Evolutionary conservation across 768 basidiomycete species (phyloP).

Genomic region (Lepiota subincarnata): DNA sequence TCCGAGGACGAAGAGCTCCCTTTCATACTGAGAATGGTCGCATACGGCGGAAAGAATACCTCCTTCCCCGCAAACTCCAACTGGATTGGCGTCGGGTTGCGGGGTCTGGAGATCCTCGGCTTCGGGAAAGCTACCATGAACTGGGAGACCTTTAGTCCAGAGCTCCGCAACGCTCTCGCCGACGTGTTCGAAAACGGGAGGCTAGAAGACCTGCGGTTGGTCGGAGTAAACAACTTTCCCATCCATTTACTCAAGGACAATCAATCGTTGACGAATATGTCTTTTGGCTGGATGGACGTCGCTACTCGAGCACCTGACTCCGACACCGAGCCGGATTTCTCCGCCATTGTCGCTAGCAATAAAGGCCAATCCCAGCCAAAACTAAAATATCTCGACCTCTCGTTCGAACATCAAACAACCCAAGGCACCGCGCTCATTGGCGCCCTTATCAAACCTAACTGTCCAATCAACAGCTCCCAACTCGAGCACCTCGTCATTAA

Average conservation of each 20-base stretch:
- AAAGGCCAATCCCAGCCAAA: neutral
- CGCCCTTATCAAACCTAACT: neutral
- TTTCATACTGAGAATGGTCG: slow-evolving; percentile 7
- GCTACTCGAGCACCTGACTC: neutral
- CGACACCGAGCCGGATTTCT: neutral
- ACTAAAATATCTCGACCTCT: slow-evolving; percentile 6
- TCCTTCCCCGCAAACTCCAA: neutral
- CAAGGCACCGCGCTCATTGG: slow-evolving; percentile 8
- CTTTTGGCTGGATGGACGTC: slow-evolving; percentile 6
- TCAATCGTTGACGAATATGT: neutral
- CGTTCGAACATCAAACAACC: slow-evolving; percentile 6
- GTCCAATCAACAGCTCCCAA: slow-evolving; percentile 3
- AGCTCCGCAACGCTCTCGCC: slow-evolving; percentile 1
- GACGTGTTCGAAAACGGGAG: neutral
- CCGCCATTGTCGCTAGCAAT: neutral
- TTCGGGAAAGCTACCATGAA: slow-evolving; percentile 8
- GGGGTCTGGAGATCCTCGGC: slow-evolving; percentile 6
- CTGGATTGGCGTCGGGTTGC: neutral
- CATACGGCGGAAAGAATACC: neutral
- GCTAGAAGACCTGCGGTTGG: slow-evolving; percentile 7
- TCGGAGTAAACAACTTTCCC: slow-evolving; percentile 7
- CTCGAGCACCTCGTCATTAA: slow-evolving; percentile 9
- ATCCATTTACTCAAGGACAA: neutral
- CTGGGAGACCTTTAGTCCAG: neutral
- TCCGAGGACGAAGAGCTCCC: slow-evolving; percentile 9